Base-by-base conservation (phyloP, 805 yeast species). In the Wickerhamomyces bovis region DNA sequence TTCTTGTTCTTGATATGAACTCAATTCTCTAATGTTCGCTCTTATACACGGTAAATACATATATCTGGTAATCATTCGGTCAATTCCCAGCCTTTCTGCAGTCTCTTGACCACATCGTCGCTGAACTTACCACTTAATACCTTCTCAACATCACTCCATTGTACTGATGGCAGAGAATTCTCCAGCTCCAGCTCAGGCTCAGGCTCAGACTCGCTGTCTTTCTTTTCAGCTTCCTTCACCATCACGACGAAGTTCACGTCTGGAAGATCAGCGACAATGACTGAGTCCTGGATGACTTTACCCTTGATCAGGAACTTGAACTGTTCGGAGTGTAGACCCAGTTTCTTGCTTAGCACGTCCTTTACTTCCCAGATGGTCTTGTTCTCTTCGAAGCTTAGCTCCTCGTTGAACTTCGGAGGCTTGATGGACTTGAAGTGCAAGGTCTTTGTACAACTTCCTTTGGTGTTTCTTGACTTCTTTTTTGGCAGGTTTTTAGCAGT, bases 321-420 rank as follows among this genome's bases (percentile, higher is more conserved):
- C 52, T 77, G 70, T 15, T 36, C 23, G 6, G 39, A 20, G 20
- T 19, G n/a, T 20, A 36, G 12, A 3, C n/a, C 23, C 4, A 33
- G 16, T 33, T 33, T 33, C 36, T 33, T 33, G 9, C 16, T 20
- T 20, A 36, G 11, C 4, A 36, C n/a, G 20, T 53, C 57, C 49
- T 71, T 71, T 18, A 68, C 60, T 43, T 63, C 65, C 31, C 54
- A 50, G 18, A 70, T 55, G 0, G 74, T 65, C 9, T 61, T 65
- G 12, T 58, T 54, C 1, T 51, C 35, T 22, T 49, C 38, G n/a
- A 61, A 55, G 20, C 60, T 51, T 20, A 62, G 51, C 15, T 59
- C 53, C 15, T 68, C 52, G 35, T 67, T 61, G 63, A 86, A 84
- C 58, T 81, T 85, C 6, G 95, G 95, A 5, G 83, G 77, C 55